Base-by-base conservation (phyloP, 2,329 filamentous ascomycete genomes). In the Cyphellophora attinorum region DNA sequence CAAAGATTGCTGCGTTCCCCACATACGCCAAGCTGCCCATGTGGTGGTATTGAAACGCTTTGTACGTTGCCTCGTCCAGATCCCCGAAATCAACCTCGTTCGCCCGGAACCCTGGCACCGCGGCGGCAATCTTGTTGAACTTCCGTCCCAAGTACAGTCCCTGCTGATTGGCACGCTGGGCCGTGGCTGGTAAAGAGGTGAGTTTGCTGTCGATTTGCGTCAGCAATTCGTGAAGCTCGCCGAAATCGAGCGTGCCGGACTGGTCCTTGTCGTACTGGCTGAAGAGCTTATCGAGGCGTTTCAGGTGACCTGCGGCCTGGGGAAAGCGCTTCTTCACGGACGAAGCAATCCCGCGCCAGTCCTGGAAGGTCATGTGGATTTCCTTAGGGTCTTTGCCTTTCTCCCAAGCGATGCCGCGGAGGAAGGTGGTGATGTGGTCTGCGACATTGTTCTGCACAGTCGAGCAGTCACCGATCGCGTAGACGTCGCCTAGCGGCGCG, bases 401-500 rank as follows among this genome's bases (percentile, higher is more conserved):
- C 59, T 94, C 89, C 79, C 83, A 95, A 6, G 91, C 86, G 2
- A 93, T 70, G 11, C 78, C 85, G 41, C 86, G 85, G 8, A 98
- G 72, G 62, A 96, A 98, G 13, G 76, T 81, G 31, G 95, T 72
- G 49, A 98, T 79, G 61, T 95, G 81, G 53, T 93, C 85, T 3
- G 88, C 84, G 2, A 96, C 70, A 49, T 98, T 98, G 66, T 98
- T 98, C 55, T 98, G 93, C 0, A 98, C 89, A 0, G 93, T 98
- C 5, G 85, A 72, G 62, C 91, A 96, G 61, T 98, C 91, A 11
- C 91, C 91, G 42, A 98, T 86, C 31, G 88, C 88, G 53, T 98
- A 98, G 14, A 98, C 86, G 41, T 96, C 89, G 23, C 91, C 91
- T 0, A 96, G 63, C 0, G 91, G 91, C 0, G 91, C 76, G 34